These are phyloP conservation scores for Trifolium subterraneum DNA, from an alignment of 306 rosid genomes.

Conservation along the genomic window DNA sequence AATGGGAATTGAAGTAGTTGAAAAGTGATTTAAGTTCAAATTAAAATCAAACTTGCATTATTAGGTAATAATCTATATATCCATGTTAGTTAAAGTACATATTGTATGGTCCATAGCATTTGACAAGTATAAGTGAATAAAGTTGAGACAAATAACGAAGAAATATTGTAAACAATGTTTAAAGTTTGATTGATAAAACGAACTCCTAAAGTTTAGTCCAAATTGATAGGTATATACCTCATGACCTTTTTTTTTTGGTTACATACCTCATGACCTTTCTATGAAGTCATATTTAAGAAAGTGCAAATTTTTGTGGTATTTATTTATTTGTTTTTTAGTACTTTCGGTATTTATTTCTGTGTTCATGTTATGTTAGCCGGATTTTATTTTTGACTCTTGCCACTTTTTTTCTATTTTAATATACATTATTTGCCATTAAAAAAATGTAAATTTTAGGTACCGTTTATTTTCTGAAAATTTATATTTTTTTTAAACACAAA, in stretches of 20 bases:
- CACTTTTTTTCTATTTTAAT: no score
- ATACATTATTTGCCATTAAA: no score
- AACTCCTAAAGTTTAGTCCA: background rate
- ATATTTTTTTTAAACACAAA: no score
- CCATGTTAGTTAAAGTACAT: background rate
- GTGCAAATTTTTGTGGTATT: no score
- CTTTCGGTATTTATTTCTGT: no score
- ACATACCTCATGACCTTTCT: background rate
- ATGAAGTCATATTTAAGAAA: background rate
- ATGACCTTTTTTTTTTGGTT: no score
- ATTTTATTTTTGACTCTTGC: no score
- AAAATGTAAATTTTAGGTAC: no score
- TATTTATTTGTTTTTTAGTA: no score
- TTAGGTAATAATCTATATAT: background rate
- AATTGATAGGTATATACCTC: background rate
- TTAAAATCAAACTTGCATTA: background rate
- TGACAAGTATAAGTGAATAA: background rate
- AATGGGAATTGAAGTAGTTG: constrained; percentile 12
- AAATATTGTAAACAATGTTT: background rate
- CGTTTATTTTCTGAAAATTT: no score
- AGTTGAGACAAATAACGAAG: background rate
- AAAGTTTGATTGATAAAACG: background rate
- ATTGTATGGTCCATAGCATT: background rate
- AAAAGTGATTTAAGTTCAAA: constrained; percentile 4
- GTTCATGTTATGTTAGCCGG: no score